phyloP scores from a whole-genome alignment of 2,329 filamentous ascomycete species.

The Tolypocladium capitatum region DNA sequence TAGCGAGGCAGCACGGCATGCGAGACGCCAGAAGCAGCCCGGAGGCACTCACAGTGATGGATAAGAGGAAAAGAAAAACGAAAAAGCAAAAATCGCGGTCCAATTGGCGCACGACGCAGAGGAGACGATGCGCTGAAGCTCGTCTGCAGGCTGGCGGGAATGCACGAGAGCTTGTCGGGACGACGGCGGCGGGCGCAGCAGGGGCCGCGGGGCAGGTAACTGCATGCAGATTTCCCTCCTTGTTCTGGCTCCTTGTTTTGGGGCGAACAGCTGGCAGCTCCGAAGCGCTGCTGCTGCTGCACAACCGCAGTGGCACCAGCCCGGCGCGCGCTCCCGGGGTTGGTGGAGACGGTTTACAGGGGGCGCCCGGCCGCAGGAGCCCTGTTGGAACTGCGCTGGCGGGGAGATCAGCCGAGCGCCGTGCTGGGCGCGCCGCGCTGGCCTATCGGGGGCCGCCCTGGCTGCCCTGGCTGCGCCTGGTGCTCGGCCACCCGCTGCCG shows the following conservation, averaged over 20 bases:
- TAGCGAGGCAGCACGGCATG: not conserved
- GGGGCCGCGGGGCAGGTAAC: too few relatives aligned
- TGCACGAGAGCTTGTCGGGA: not conserved
- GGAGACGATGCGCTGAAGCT: not conserved
- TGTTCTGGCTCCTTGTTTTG: too few relatives aligned
- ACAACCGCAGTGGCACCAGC: too few relatives aligned
- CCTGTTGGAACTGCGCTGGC: not conserved
- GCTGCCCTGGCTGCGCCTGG: not conserved
- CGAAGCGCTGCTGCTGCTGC: too few relatives aligned
- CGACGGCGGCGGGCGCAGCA: not conserved
- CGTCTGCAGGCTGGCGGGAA: not conserved
- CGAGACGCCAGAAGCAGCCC: not conserved
- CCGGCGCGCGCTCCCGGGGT: not conserved
- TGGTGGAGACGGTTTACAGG: not conserved
- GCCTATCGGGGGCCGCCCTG: not conserved
- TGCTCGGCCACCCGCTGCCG: not conserved
- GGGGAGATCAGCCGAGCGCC: not conserved
- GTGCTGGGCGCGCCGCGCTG: not conserved
- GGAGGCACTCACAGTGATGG: not conserved
- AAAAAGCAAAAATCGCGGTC: not conserved
- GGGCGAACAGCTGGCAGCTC: too few relatives aligned
- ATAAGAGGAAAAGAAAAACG: not conserved
- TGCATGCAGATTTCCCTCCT: not conserved
- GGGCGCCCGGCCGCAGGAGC: not conserved
- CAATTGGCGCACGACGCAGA: not conserved